Conservation (phyloP, 2,329 filamentous ascomycete genomes). For the Cladosporium cucumerinum region DNA sequence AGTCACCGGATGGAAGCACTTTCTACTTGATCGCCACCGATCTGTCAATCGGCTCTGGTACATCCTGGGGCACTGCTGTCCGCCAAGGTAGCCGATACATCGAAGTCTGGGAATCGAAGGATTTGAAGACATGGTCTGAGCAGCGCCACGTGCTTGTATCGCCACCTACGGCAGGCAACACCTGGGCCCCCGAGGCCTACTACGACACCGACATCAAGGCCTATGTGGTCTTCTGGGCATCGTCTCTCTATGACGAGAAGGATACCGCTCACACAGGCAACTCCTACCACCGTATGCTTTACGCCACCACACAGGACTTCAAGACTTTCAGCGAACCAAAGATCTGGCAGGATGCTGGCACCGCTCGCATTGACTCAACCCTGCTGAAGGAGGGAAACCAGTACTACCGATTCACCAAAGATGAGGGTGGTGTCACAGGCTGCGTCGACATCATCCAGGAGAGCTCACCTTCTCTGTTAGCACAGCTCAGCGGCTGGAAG, state of each 20-base stretch:
- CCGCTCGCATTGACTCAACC: constrained; percentile 53
- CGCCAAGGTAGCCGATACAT: constrained; percentile 49
- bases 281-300: constrained; percentile 54
- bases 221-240: constrained; percentile 50
- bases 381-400: constrained; percentile 43
- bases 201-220: constrained; percentile 44
- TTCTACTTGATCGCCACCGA: constrained; percentile 54
- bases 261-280: constrained; percentile 43
- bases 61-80: constrained; percentile 50
- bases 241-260: constrained; percentile 43
- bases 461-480: constrained; percentile 43
- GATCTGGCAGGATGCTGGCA: constrained; percentile 52
- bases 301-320: constrained; percentile 51
- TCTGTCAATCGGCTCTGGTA: constrained; percentile 53
- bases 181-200: constrained; percentile 54
- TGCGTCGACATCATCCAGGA: constrained; percentile 56
- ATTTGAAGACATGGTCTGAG: constrained; percentile 50
- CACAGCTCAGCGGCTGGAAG: constrained; percentile 44
- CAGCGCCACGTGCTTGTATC: constrained; percentile 52
- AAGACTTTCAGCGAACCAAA: constrained; percentile 48
- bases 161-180: constrained; percentile 50
- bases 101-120: constrained; percentile 53
- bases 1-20: constrained; percentile 47
- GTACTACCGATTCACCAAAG: constrained; percentile 56
- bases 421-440: constrained; percentile 51